Percentiles rank a stretch among this genome's conserved stretches.
Conservation (phyloP, 2,329 filamentous ascomycete genomes). For the Penicillium paneum region DNA sequence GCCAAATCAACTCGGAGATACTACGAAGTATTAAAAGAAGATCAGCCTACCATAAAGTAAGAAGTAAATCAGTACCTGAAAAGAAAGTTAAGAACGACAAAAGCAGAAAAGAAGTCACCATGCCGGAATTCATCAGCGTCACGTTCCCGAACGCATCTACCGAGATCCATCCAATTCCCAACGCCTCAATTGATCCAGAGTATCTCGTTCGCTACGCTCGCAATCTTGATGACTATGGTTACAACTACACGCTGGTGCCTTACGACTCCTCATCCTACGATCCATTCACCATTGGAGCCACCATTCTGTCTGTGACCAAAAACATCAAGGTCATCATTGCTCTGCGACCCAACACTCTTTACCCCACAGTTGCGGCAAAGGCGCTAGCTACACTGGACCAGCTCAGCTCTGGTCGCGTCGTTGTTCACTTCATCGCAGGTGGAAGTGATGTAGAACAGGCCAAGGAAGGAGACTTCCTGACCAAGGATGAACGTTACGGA, state of each 20-base stretch:
- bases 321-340: conserved; percentile 61
- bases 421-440: conserved; percentile 63
- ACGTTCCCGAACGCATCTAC: conserved; percentile 58
- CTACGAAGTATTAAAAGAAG: not conserved
- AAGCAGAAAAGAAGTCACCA: conserved; percentile 4
- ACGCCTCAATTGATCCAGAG: conserved; percentile 49
- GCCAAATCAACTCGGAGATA: not conserved
- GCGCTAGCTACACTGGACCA: conserved; percentile 61
- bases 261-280: conserved; percentile 57
- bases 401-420: conserved; percentile 55
- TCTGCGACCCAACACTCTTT: conserved; percentile 59
- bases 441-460: conserved; percentile 61
- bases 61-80: not conserved
- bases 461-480: conserved; percentile 58
- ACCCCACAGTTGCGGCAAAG: conserved; percentile 62
- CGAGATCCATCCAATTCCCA: conserved; percentile 54
- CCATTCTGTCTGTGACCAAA: conserved; percentile 56
- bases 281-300: conserved; percentile 58
- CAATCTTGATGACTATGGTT: conserved; percentile 50
- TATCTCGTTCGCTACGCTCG: conserved; percentile 20
- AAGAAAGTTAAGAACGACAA: not conserved
- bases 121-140: conserved; percentile 57
- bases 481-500: conserved; percentile 57
- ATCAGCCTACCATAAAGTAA: not conserved
- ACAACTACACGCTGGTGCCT: conserved; percentile 61